Percentiles rank a stretch among this genome's conserved stretches.
Conservation (phyloP, 2,329 filamentous ascomycete genomes). For the Aspergillus uvarum region DNA sequence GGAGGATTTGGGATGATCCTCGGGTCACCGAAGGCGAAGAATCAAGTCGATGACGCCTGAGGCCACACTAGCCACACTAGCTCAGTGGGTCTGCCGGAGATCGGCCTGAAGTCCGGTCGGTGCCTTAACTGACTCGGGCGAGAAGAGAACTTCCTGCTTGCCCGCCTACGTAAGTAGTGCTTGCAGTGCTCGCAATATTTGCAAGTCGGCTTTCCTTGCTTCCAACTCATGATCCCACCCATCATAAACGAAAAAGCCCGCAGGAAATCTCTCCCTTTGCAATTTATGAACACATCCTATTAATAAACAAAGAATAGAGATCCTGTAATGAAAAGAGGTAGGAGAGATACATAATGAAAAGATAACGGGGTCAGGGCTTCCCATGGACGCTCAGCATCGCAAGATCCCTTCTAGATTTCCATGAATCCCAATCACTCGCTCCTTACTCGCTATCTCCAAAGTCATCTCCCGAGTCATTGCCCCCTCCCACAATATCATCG, state of each 20-base stretch:
- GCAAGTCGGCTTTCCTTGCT: background rate
- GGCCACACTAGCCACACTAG: no score
- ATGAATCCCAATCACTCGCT: background rate
- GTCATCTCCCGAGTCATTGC: constrained; percentile 36
- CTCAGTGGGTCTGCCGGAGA: background rate
- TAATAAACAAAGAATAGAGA: background rate
- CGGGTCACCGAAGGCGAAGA: no score
- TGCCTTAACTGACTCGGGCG: no score
- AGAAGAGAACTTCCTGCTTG: no score
- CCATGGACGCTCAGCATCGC: constrained; percentile 19
- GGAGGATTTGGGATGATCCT: no score
- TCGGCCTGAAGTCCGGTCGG: background rate
- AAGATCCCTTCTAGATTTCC: background rate
- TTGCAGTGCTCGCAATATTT: no score
- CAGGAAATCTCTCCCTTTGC: background rate
- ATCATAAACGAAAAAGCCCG: background rate
- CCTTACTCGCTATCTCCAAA: constrained; percentile 39
- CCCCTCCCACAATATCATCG: constrained; percentile 35
- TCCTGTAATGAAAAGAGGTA: background rate
- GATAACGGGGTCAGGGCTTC: background rate
- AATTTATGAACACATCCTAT: background rate
- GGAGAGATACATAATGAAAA: background rate
- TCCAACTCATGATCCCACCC: background rate
- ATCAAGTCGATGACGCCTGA: no score
- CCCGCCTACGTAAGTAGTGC: no score